Evolutionary conservation across 2,329 filamentous ascomycete genomes (phyloP).

Genomic region (Fusarium metavorans): DNA sequence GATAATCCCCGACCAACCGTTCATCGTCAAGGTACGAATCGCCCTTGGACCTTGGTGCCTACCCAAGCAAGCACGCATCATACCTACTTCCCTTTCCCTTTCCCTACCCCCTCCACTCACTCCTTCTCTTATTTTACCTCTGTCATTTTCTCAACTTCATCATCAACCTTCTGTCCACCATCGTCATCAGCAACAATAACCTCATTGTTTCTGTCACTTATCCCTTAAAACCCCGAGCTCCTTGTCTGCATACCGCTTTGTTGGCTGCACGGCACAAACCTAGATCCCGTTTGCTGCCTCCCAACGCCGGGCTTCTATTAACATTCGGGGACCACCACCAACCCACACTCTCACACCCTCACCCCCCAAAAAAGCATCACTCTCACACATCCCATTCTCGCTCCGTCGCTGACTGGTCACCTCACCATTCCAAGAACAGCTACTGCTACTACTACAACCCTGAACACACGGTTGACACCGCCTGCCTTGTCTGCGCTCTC

Average conservation of each 20-base stretch:
- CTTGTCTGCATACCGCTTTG: constrained; percentile 11
- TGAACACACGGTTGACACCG: constrained; percentile 40
- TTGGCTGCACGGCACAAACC: constrained; percentile 15
- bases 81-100: constrained; percentile 15
- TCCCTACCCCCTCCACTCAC: background rate
- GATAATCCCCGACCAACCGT: constrained; percentile 28
- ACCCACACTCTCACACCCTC: constrained; percentile 28
- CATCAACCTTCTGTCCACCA: background rate
- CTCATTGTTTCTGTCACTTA: constrained; percentile 4
- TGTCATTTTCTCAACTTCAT: background rate
- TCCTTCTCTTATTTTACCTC: constrained; percentile 19
- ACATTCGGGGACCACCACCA: constrained; percentile 28
- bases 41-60: background rate
- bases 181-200: background rate
- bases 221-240: constrained; percentile 1
- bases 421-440: constrained; percentile 46
- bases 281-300: constrained; percentile 6
- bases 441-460: constrained; percentile 28
- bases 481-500: constrained; percentile 28
- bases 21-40: constrained; percentile 20
- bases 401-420: constrained; percentile 43
- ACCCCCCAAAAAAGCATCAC: constrained; percentile 27
- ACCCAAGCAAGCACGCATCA: constrained; percentile 21
- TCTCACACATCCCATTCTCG: constrained; percentile 34
- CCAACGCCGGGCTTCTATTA: constrained; percentile 16